Evolutionary conservation across 2,329 filamentous ascomycete genomes (phyloP).

Genomic region (Fusarium pseudoanthophilum): DNA sequence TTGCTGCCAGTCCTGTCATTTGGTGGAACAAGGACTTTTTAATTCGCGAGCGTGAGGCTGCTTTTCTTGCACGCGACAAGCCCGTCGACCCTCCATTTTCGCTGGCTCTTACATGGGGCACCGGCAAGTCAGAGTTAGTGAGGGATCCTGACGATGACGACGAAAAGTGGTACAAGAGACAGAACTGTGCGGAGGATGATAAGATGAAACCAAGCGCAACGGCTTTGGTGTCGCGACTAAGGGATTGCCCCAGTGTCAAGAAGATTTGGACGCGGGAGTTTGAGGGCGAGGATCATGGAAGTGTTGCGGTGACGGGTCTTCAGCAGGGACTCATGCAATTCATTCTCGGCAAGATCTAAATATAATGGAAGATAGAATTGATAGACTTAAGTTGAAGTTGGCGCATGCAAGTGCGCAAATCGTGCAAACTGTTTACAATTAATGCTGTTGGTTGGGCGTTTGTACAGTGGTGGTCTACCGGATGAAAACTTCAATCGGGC

Average conservation of each 20-base stretch:
- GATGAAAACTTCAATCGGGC: background rate
- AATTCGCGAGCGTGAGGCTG: conserved; percentile 45
- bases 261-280: conserved; percentile 42
- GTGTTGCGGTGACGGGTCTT: conserved; percentile 34
- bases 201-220: conserved; percentile 38
- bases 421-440: background rate
- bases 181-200: conserved; percentile 39
- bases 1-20: conserved; percentile 58
- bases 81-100: conserved; percentile 41
- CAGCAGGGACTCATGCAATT: conserved; percentile 41
- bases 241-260: conserved; percentile 26
- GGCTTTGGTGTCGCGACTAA: conserved; percentile 31
- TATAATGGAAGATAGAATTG: background rate
- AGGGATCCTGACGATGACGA: conserved; percentile 44
- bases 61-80: conserved; percentile 38
- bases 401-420: background rate
- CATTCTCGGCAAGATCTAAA: conserved; percentile 26
- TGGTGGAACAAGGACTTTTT: conserved; percentile 60
- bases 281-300: conserved; percentile 43
- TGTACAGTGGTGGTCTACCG: background rate
- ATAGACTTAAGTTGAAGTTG: background rate
- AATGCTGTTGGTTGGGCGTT: fast-evolving
- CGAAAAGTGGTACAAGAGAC: conserved; percentile 46
- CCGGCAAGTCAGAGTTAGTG: conserved; percentile 46
- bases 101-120: conserved; percentile 49